A percentile compares a stretch with the other conserved stretches of the same genome.
These are phyloP conservation scores for Allium cepa DNA, from an alignment of 106 monocot species.

Conservation along the genomic window DNA sequence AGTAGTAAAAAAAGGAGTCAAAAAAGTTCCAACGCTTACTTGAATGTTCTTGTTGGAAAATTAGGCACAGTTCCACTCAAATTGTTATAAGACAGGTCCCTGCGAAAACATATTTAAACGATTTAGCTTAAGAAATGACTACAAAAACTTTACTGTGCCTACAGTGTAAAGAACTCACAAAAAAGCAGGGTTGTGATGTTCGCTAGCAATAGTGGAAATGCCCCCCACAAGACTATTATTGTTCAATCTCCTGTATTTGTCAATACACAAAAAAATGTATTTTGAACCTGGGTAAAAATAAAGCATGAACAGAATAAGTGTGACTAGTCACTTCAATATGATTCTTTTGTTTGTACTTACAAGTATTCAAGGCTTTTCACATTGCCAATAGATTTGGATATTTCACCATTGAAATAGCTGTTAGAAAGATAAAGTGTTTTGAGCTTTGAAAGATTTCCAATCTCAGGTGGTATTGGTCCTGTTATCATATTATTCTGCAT, in stretches of 20 bases:
- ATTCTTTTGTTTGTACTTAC: slow-evolving; percentile 22
- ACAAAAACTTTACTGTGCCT: too few relatives aligned
- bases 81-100: slow-evolving; percentile 61
- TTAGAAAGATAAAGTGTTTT: slow-evolving; percentile 69
- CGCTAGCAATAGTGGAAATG: slow-evolving; percentile 33
- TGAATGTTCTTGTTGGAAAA: slow-evolving; percentile 48
- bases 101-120: not conserved
- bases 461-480: slow-evolving; percentile 55
- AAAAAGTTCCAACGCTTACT: slow-evolving; percentile 14
- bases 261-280: not conserved
- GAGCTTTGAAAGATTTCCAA: slow-evolving; percentile 57
- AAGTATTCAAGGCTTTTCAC: slow-evolving; percentile 62
- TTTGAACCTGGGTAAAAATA: not conserved
- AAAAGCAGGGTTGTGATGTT: slow-evolving; percentile 27
- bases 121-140: too few relatives aligned
- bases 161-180: slow-evolving; percentile 26
- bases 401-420: slow-evolving; percentile 56
- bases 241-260: slow-evolving; percentile 47
- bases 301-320: not conserved
- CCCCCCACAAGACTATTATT: slow-evolving; percentile 54
- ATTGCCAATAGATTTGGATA: slow-evolving; percentile 57
- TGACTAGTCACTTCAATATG: not conserved
- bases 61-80: slow-evolving; percentile 44
- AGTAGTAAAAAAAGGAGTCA: not conserved
- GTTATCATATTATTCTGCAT: slow-evolving; percentile 64